These are phyloP conservation scores for Fulvia fulva DNA, from an alignment of 2,329 filamentous ascomycete species.

Conservation along the genomic window DNA sequence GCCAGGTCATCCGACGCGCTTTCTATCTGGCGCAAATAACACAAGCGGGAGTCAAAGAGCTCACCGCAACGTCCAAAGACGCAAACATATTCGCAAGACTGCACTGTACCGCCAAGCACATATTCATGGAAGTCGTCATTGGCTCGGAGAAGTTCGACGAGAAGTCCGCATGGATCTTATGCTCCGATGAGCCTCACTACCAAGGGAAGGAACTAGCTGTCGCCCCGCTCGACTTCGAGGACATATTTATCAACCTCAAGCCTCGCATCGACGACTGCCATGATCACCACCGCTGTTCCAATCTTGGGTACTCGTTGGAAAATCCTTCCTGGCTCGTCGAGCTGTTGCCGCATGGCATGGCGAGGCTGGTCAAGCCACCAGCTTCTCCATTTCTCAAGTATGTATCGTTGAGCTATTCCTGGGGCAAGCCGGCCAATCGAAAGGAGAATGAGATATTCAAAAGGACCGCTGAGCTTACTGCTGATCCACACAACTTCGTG, in stretches of 20 bases:
- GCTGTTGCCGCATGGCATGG: not conserved
- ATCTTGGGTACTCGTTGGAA: not conserved
- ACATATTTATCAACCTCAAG: not conserved
- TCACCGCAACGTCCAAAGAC: not conserved
- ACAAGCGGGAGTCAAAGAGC: not conserved
- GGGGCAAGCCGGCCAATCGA: not conserved
- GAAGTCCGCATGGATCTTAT: constrained; percentile 1
- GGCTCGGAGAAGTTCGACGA: not conserved
- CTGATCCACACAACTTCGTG: not conserved
- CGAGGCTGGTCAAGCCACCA: not conserved
- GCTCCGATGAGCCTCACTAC: not conserved
- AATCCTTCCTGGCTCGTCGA: constrained; percentile 4
- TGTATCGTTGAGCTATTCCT: constrained; percentile 5
- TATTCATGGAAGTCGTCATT: not conserved
- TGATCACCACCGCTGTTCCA: not conserved
- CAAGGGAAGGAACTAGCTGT: not conserved
- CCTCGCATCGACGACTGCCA: not conserved
- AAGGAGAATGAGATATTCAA: not conserved
- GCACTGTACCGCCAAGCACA: not conserved
- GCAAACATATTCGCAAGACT: not conserved
- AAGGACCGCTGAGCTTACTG: not conserved
- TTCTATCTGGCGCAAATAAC: constrained; percentile 2
- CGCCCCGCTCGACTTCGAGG: not conserved
- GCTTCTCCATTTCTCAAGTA: not conserved
- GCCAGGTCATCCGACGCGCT: constrained; percentile 1